Evolutionary conservation across 768 basidiomycete genomes (phyloP).

Genomic region (Chalciporus sphaerocephalus): DNA sequence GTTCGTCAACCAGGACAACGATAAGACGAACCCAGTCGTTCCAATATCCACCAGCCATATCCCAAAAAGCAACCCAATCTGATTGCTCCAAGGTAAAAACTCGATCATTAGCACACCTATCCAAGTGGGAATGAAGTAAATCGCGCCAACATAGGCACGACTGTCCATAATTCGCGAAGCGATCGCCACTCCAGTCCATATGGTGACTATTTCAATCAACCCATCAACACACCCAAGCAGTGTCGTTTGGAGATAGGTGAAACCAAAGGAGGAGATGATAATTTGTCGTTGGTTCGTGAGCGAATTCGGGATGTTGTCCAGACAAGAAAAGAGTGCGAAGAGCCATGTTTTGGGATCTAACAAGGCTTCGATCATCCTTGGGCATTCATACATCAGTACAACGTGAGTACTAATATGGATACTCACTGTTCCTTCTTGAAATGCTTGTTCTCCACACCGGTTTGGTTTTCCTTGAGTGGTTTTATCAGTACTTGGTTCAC

Average conservation of each 20-base stretch:
- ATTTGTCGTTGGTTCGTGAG: slow-evolving; percentile 61
- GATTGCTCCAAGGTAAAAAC: slow-evolving; percentile 59
- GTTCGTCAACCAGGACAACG: slow-evolving; percentile 59
- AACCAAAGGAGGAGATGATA: slow-evolving; percentile 65
- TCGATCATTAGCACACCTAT: slow-evolving; percentile 60
- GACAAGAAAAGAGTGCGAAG: slow-evolving; percentile 61
- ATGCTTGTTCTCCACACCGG: slow-evolving; percentile 75
- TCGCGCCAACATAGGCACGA: slow-evolving; percentile 57
- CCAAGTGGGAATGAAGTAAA: slow-evolving; percentile 63
- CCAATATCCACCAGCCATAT: slow-evolving; percentile 38
- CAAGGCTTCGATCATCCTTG: slow-evolving; percentile 64
- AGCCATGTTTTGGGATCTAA: slow-evolving; percentile 72
- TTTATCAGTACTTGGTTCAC: not conserved
- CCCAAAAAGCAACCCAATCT: slow-evolving; percentile 59
- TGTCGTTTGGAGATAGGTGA: slow-evolving; percentile 59
- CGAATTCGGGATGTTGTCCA: slow-evolving; percentile 64
- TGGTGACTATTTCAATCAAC: slow-evolving; percentile 61
- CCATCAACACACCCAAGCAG: slow-evolving; percentile 67
- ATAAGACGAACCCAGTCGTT: slow-evolving; percentile 56
- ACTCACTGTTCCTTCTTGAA: slow-evolving; percentile 78
- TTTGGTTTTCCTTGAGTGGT: slow-evolving; percentile 59
- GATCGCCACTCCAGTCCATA: slow-evolving; percentile 59
- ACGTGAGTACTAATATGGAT: not conserved
- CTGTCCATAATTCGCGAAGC: slow-evolving; percentile 54
- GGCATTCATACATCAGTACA: not conserved